Conservation (phyloP, 2,329 filamentous ascomycete species). For the Alternaria brassicae region DNA sequence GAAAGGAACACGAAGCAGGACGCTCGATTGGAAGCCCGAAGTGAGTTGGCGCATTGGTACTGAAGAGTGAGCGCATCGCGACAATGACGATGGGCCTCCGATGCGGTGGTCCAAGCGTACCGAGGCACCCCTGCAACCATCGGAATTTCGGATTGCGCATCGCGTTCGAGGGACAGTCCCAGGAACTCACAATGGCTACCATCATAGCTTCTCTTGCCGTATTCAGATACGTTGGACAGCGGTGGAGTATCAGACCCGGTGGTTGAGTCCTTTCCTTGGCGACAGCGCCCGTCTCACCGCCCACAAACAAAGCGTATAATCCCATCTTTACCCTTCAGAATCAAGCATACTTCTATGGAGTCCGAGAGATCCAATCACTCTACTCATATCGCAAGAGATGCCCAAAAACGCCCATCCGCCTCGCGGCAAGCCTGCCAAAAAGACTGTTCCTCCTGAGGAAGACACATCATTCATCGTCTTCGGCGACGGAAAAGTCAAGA, state of each 20-base stretch:
- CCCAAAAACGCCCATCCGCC: slow-evolving; percentile 59
- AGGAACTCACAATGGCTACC: slow-evolving; percentile 12
- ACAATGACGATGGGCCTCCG: slow-evolving; percentile 11
- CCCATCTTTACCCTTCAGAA: slow-evolving; percentile 1
- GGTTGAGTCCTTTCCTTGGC: slow-evolving; percentile 28
- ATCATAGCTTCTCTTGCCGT: background rate
- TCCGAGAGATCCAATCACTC: background rate
- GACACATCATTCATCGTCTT: slow-evolving; percentile 60
- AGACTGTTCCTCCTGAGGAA: slow-evolving; percentile 53
- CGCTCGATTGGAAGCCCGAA: background rate
- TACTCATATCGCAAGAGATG: slow-evolving; percentile 42
- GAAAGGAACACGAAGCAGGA: background rate
- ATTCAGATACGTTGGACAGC: too few species aligned
- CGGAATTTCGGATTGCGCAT: slow-evolving; percentile 22
- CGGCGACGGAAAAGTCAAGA: slow-evolving; percentile 54
- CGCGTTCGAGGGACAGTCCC: slow-evolving; percentile 1
- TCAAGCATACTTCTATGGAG: slow-evolving; percentile 16
- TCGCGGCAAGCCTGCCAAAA: slow-evolving; percentile 51
- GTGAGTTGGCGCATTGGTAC: background rate
- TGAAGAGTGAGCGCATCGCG: background rate
- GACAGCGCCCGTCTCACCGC: slow-evolving; percentile 23
- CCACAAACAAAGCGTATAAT: slow-evolving; percentile 14
- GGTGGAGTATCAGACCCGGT: slow-evolving; percentile 4
- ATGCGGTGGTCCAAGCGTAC: slow-evolving; percentile 18
- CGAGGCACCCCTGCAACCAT: slow-evolving; percentile 22